Evolutionary conservation across 1,284 basidiomycete species (phyloP), one percentile per base, ranked within the genome.

Genomic region (Porphyrellus sp.): DNA sequence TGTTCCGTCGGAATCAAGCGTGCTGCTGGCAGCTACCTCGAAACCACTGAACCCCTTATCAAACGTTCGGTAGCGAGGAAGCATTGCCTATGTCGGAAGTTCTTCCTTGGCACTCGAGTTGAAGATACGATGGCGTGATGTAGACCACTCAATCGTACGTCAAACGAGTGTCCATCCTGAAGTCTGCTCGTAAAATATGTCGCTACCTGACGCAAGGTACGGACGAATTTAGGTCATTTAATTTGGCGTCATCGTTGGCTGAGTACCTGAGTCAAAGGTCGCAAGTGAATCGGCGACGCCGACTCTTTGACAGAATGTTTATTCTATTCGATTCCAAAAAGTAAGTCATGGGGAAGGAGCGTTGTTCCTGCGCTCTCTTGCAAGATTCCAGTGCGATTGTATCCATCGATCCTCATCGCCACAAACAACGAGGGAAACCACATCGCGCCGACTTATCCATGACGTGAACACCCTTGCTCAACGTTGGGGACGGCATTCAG

Each of bases 401-500:
- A 45, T 47, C 50, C 46, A 46, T 37, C 35, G 38, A 38, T 49
- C 49, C 25, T 39, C 49, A 50, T 16, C 34, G 52, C 57, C 50
- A 56, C 52, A 8, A 23, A 51, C 59, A 38, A 50, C 35, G 43
- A 55, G 30, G 64, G 61, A 54, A 65, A 48, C 11, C n/a, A 20
- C n/a, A 35, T 38, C 13, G 49, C 63, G 61, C 61, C 64, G 35
- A 63, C 61, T 63, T 67, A 65, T 64, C 55, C 48, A 27, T 63
- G 44, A 46, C 63, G 63, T 67, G 49, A 67, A 46, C 25, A 5
- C 2, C 16, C 5, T 23, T 46, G 39, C 27, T 12, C 7, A 28
- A 39, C 34, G 39, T 44, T 46, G 25, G 20, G 31, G 24, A 33
- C 25, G 48, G 28, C 40, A 39, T 34, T n/a, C 24, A 41, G 37